These are phyloP conservation scores for Candida morakotiae DNA, from an alignment of 805 yeast genomes.

Conservation along the genomic window DNA sequence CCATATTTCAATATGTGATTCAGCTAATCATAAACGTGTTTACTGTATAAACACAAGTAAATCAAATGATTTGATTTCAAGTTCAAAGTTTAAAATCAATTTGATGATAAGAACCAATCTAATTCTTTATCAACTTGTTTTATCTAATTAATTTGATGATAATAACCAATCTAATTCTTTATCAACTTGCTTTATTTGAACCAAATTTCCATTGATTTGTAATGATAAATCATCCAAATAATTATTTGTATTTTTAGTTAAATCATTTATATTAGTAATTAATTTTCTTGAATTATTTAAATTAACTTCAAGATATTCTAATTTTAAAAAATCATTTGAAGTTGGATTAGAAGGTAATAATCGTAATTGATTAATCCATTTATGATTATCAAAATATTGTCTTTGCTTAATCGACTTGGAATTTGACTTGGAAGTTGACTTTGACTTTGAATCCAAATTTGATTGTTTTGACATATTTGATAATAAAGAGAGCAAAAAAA, in stretches of 20 bases:
- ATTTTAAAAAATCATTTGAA: conserved; percentile 27
- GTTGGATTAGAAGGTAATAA: conserved; percentile 7
- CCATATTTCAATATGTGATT: too few species aligned
- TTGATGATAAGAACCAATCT: conserved; percentile 21
- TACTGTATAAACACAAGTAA: too few species aligned
- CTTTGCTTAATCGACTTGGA: neutral
- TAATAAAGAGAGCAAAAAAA: too few species aligned
- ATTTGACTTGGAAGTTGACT: neutral
- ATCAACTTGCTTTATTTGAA: conserved; percentile 15
- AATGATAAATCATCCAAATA: conserved; percentile 6
- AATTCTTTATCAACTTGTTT: conserved; percentile 18
- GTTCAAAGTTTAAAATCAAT: too few species aligned
- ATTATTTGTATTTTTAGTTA: conserved; percentile 11
- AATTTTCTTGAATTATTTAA: conserved; percentile 34
- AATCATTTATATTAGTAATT: conserved; percentile 17
- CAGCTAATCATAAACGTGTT: too few species aligned
- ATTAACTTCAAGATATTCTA: conserved; percentile 35
- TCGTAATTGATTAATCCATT: conserved; percentile 25
- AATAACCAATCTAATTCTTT: conserved; percentile 22
- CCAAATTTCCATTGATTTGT: conserved; percentile 14
- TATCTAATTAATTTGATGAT: too few species aligned
- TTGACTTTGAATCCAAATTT: too few species aligned
- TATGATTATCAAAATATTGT: too few species aligned
- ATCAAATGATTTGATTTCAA: too few species aligned
- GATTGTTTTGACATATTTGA: too few species aligned